Base-by-base conservation (phyloP, 2,329 filamentous ascomycete species). In the Metarhizium anisopliae region DNA sequence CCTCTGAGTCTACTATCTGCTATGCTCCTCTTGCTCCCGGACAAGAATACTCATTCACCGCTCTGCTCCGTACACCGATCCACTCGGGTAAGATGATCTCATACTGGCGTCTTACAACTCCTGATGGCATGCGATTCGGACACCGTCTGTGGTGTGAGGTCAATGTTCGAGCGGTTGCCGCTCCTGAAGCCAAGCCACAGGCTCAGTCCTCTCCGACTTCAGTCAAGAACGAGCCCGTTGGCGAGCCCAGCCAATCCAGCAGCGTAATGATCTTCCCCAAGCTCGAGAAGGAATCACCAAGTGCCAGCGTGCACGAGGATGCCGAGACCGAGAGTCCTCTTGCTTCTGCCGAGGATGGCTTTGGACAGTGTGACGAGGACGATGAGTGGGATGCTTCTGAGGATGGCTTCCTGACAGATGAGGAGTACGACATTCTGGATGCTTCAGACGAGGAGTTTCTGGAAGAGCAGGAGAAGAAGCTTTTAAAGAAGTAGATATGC, bases 351-450 rank as follows among this genome's bases (percentile, higher is more conserved):
- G 82, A 85, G 64, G 77, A 68, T 79, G 52, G 71, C 42, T 59
- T 65, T 52, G 59, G 70, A 60, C 62, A 67, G 56, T 63, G 71
- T 57, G 65, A 74, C 56, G 76, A 79, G 54, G 77, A 76, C 40
- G 82, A 83, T n/a, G 85, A 86, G 50, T 84, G 80, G 77, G 78
- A 83, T 45, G 75, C 72, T n/a, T 81, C 79, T 1, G 83, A 85
- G 13, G 84, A 88, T 58, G 89, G 86, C 13, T 96, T 96, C 78
- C 74, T 95, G 77, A 97, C 94, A 0, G 94, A 99, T 61, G 94
- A 97, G 70, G 94, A 99, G 74, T 99, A 97, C 70, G 94, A 99
- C 66, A 92, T 97, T 61, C 83, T 97, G 50, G 91, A 96, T 74
- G 93, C 91, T 47, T 95, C 90, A 57, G 93, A 97, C 62, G 89